These are phyloP conservation scores for Botrytis elliptica DNA, from an alignment of 2,329 filamentous ascomycete genomes.

Conservation along the genomic window DNA sequence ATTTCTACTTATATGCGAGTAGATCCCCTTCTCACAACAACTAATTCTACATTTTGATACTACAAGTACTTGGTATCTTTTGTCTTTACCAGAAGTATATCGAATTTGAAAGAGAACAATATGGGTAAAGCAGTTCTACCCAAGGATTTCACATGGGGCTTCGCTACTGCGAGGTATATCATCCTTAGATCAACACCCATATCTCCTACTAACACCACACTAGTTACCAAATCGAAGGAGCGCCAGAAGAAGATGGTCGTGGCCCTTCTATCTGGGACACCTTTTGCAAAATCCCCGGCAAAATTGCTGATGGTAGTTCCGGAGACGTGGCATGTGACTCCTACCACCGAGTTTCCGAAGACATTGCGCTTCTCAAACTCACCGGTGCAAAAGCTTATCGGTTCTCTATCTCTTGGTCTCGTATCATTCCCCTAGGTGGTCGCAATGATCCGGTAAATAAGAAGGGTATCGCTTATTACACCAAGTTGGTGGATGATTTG, in stretches of 20 bases:
- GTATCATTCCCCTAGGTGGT: constrained; percentile 82
- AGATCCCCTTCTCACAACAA: background rate
- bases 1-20: constrained; percentile 20
- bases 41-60: background rate
- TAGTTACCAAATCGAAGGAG: constrained; percentile 88
- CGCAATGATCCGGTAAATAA: constrained; percentile 80
- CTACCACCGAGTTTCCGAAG: constrained; percentile 75
- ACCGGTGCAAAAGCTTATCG: constrained; percentile 75
- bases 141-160: constrained; percentile 74
- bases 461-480: constrained; percentile 73
- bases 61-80: background rate
- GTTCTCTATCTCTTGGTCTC: constrained; percentile 82
- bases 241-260: constrained; percentile 70
- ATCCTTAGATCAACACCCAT: background rate
- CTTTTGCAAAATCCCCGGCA: constrained; percentile 78
- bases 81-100: constrained; percentile 19
- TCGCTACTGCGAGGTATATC: constrained; percentile 71
- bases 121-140: constrained; percentile 56
- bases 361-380: constrained; percentile 74
- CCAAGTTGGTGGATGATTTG: constrained; percentile 75
- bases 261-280: constrained; percentile 85
- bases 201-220: background rate
- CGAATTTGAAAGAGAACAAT: constrained; percentile 20
- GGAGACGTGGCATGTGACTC: constrained; percentile 82
- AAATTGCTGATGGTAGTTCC: constrained; percentile 75